These are phyloP conservation scores for Citrus hindsii DNA, from an alignment of 345 rosid species.

Conservation along the genomic window DNA sequence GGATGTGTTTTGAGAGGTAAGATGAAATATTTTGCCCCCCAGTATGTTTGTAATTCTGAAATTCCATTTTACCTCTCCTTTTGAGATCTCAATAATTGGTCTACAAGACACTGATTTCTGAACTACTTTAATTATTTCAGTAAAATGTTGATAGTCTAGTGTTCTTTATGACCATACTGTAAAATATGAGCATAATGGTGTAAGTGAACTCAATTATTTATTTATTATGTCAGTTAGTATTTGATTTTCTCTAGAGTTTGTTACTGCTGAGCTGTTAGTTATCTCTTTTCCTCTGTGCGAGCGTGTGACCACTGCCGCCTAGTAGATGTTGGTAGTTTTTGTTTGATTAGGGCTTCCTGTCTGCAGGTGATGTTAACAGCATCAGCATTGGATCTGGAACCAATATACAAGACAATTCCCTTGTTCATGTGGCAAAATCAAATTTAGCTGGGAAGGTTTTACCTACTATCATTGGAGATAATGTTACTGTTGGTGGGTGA, in stretches of 20 bases:
- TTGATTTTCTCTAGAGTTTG: neutral
- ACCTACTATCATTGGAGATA: conserved; percentile 72
- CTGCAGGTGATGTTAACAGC: conserved; percentile 73
- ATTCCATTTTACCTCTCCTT: neutral
- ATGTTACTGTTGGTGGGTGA: conserved; percentile 68
- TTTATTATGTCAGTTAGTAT: neutral
- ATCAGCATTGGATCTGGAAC: conserved; percentile 74
- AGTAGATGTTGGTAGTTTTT: neutral
- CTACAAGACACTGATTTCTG: neutral
- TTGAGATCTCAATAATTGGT: neutral
- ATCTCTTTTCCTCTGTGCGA: neutral
- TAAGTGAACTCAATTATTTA: neutral
- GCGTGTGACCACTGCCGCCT: neutral
- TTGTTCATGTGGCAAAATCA: conserved; percentile 83
- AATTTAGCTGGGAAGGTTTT: conserved; percentile 78
- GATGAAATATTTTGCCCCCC: neutral
- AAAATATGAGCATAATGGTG: neutral
- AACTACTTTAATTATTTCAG: neutral
- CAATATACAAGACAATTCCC: conserved; percentile 75
- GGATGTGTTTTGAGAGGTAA: conserved; percentile 94
- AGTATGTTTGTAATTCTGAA: neutral
- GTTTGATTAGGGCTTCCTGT: conserved; percentile 1
- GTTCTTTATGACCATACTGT: neutral
- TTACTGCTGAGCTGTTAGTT: neutral
- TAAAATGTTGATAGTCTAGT: neutral